phyloP scores from a whole-genome alignment of 2,329 filamentous ascomycete genomes.

The Colletotrichum siamense region DNA sequence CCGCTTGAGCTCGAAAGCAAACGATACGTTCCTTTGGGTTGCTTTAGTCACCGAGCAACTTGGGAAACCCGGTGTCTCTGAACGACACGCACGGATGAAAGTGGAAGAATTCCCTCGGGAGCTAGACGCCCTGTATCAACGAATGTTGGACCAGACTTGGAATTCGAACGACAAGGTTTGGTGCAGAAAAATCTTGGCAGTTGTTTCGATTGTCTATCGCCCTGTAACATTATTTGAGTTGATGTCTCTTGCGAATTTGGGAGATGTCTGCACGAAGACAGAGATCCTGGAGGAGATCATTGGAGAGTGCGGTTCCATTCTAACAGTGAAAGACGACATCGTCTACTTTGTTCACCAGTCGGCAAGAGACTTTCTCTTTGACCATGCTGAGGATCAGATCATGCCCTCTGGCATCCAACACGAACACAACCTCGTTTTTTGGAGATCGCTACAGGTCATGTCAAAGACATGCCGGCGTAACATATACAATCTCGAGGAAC shows the following conservation, averaged over 20 bases:
- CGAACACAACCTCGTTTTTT: constrained; percentile 35
- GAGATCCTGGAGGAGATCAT: background rate
- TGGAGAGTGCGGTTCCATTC: constrained; percentile 12
- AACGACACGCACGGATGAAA: background rate
- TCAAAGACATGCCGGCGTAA: constrained; percentile 33
- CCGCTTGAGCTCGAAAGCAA: constrained; percentile 33
- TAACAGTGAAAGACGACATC: constrained; percentile 29
- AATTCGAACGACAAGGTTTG: no score
- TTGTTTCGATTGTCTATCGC: constrained; percentile 33
- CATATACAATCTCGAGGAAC: constrained; percentile 34
- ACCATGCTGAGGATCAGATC: no score
- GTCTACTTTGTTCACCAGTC: constrained; percentile 49
- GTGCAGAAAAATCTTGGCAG: constrained; percentile 37
- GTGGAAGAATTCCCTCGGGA: constrained; percentile 34
- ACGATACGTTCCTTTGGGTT: constrained; percentile 46
- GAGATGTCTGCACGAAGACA: background rate
- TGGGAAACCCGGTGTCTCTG: background rate
- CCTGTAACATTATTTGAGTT: constrained; percentile 39
- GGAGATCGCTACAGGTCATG: constrained; percentile 36
- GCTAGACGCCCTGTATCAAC: constrained; percentile 39
- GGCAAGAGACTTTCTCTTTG: constrained; percentile 49
- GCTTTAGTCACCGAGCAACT: constrained; percentile 27
- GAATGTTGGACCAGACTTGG: constrained; percentile 43
- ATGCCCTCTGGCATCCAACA: constrained; percentile 29
- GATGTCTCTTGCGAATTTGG: constrained; percentile 23